phyloP scores from a whole-genome alignment of 768 basidiomycete genomes.

The Leccinum imitatum region DNA sequence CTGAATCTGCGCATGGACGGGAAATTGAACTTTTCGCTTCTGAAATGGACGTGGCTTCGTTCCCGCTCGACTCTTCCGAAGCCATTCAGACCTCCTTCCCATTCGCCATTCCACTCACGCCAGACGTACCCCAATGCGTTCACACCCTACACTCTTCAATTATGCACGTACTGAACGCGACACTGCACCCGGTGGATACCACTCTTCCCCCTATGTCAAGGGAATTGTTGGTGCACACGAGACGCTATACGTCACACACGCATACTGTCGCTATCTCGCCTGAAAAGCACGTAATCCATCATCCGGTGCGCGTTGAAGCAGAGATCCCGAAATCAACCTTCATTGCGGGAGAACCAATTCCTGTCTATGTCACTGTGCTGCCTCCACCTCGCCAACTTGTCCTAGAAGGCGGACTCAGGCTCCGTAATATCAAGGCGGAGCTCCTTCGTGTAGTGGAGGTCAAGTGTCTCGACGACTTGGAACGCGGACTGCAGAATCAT shows the following conservation, averaged over 20 bases:
- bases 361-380: constrained; percentile 78
- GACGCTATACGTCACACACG: constrained; percentile 69
- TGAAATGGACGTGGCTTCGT: constrained; percentile 56
- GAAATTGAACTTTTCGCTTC: constrained; percentile 66
- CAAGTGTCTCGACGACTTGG: constrained; percentile 41
- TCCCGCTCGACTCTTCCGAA: constrained; percentile 35
- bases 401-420: constrained; percentile 64
- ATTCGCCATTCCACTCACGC: constrained; percentile 78
- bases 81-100: constrained; percentile 62
- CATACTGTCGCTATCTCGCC: constrained; percentile 57
- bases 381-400: constrained; percentile 69
- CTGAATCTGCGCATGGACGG: constrained; percentile 59
- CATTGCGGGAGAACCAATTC: constrained; percentile 69
- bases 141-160: constrained; percentile 74
- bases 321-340: constrained; percentile 74
- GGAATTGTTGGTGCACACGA: constrained; percentile 65
- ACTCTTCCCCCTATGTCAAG: constrained; percentile 45
- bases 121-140: constrained; percentile 82
- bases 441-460: constrained; percentile 67
- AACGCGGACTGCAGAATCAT: constrained; percentile 34
- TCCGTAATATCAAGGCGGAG: constrained; percentile 80
- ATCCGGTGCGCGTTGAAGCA: constrained; percentile 67
- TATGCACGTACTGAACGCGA: constrained; percentile 67
- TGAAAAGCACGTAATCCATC: constrained; percentile 52
- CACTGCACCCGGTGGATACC: constrained; percentile 51